phyloP scores from a whole-genome alignment of 140 eudicot genomes.

The Cichorium intybus region DNA sequence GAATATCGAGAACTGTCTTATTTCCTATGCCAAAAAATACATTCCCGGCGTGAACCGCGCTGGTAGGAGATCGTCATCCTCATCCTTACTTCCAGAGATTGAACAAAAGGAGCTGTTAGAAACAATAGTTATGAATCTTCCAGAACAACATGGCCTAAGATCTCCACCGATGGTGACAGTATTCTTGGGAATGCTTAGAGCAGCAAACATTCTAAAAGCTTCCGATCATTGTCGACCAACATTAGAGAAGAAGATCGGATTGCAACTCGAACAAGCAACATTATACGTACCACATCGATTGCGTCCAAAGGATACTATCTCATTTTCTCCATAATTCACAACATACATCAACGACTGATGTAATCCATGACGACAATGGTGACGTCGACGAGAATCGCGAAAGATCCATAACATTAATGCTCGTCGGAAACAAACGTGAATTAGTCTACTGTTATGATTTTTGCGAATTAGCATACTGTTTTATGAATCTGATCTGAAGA shows the following conservation, averaged over 20 bases:
- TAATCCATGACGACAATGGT: slow-evolving; percentile 25
- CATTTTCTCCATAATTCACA: slow-evolving; percentile 47
- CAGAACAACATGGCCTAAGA: slow-evolving; percentile 34
- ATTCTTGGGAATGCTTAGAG: slow-evolving; percentile 67
- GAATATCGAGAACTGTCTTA: slow-evolving; percentile 75
- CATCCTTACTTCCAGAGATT: slow-evolving; percentile 49
- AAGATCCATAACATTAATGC: slow-evolving; percentile 61
- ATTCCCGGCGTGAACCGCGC: slow-evolving; percentile 83
- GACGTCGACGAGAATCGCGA: slow-evolving; percentile 29
- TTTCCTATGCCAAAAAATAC: slow-evolving; percentile 59
- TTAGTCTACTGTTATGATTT: too few species aligned
- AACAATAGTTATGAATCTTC: slow-evolving; percentile 51
- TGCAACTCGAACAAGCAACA: slow-evolving; percentile 68
- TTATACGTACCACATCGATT: slow-evolving; percentile 89
- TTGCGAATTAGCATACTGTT: too few species aligned
- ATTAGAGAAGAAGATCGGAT: slow-evolving; percentile 77
- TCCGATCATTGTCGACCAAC: slow-evolving; percentile 46
- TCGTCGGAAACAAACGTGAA: slow-evolving; percentile 93
- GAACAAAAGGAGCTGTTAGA: slow-evolving; percentile 82
- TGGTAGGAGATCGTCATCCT: slow-evolving; percentile 42
- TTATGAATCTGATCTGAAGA: too few species aligned
- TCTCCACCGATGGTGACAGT: slow-evolving; percentile 36
- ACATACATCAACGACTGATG: slow-evolving; percentile 25
- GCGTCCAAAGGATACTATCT: slow-evolving; percentile 72
- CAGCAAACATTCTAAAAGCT: slow-evolving; percentile 62